A percentile compares a stretch with the other conserved stretches of the same genome.
Evolutionary conservation across 164 flowering plant species (phyloP).

Genomic region (Stephania cephalantha): DNA sequence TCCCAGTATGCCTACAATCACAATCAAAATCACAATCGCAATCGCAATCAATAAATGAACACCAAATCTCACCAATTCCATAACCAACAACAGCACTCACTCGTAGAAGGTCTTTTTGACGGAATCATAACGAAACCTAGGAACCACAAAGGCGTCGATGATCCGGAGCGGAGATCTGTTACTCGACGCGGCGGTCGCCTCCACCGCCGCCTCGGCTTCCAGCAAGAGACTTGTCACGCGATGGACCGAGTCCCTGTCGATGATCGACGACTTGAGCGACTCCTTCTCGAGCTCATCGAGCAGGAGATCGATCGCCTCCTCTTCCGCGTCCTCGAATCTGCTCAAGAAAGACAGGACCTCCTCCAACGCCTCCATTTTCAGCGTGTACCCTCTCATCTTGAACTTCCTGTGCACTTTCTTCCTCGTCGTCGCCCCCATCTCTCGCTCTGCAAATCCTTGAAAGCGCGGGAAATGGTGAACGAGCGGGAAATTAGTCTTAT

Average conservation of each 20-base stretch:
- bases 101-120: constrained; percentile 63
- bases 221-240: constrained; percentile 42
- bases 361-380: constrained; percentile 64
- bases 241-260: constrained; percentile 63
- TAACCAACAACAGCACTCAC: constrained; percentile 35
- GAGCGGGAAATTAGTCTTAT: constrained; percentile 5
- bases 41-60: neutral
- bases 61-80: neutral
- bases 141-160: constrained; percentile 63
- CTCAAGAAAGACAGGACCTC: constrained; percentile 54
- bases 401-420: constrained; percentile 65
- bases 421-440: constrained; percentile 37
- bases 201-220: constrained; percentile 58
- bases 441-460: neutral
- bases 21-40: neutral
- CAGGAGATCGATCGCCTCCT: constrained; percentile 79
- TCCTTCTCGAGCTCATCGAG: constrained; percentile 70
- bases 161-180: constrained; percentile 42
- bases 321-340: constrained; percentile 48
- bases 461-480: neutral
- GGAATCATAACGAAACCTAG: constrained; percentile 70
- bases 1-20: constrained; percentile 49
- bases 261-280: constrained; percentile 61
- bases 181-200: constrained; percentile 26
- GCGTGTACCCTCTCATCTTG: constrained; percentile 67